Conservation (phyloP, 108 stramenopile species). For the Pseudonitzschia pungens region DNA sequence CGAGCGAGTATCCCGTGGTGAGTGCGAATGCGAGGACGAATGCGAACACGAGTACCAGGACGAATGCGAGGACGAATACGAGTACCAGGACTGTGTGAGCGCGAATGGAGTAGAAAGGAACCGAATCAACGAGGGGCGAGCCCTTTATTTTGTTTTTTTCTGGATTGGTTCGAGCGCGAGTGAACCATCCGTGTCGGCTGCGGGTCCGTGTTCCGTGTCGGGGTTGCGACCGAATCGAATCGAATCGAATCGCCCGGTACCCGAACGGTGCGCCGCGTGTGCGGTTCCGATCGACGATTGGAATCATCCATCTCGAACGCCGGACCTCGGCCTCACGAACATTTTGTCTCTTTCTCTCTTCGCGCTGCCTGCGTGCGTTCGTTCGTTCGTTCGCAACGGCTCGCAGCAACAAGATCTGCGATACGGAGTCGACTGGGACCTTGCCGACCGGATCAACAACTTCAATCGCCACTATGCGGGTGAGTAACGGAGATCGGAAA, state of each 20-base stretch:
- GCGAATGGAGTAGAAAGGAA: too few species aligned
- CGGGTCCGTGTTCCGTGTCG: too few species aligned
- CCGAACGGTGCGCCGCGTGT: not conserved
- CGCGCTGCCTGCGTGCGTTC: not conserved
- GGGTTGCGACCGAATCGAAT: too few species aligned
- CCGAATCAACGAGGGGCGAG: too few species aligned
- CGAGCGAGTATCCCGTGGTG: constrained; percentile 60
- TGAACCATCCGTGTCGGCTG: too few species aligned
- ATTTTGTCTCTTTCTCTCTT: not conserved
- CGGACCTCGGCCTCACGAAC: not conserved
- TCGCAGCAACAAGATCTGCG: not conserved
- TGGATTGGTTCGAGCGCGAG: too few species aligned
- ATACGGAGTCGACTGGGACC: not conserved
- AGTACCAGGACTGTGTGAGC: too few species aligned
- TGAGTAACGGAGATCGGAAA: not conserved
- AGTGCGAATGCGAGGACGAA: constrained; percentile 36
- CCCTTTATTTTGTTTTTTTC: too few species aligned
- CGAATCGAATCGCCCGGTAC: too few species aligned
- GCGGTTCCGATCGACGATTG: too few species aligned
- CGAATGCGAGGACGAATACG: too few species aligned
- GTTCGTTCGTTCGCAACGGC: not conserved
- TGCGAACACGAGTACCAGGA: constrained; percentile 19
- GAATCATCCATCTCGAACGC: too few species aligned
- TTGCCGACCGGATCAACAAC: not conserved
- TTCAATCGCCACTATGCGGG: constrained; percentile 4